phyloP scores from a whole-genome alignment of 2,329 filamentous ascomycete species.

The Sclerotinia subarctica region DNA sequence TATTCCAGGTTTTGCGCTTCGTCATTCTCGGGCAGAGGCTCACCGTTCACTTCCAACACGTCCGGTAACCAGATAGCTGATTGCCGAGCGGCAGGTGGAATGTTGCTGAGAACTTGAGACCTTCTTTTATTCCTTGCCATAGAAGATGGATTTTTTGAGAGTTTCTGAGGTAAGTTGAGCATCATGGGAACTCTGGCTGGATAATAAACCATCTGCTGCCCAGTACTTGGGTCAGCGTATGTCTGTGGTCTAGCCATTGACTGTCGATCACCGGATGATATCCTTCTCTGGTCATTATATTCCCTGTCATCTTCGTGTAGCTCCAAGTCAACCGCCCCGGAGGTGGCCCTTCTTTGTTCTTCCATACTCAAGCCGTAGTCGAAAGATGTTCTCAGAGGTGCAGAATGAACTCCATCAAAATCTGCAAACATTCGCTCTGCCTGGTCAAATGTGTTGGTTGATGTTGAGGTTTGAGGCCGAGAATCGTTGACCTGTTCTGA shows the following conservation, averaged over 20 bases:
- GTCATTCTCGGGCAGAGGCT: slow-evolving; percentile 28
- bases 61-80: slow-evolving; percentile 41
- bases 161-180: slow-evolving; percentile 84
- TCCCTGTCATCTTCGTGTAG: slow-evolving; percentile 2
- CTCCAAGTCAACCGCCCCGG: background rate
- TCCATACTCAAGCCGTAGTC: slow-evolving; percentile 13
- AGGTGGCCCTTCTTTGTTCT: background rate
- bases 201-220: slow-evolving; percentile 87
- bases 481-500: slow-evolving; percentile 23
- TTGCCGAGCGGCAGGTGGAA: slow-evolving; percentile 48
- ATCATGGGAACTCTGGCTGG: slow-evolving; percentile 91
- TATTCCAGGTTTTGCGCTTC: slow-evolving; percentile 35
- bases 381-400: slow-evolving; percentile 25
- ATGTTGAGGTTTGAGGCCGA: slow-evolving; percentile 32
- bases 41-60: slow-evolving; percentile 33
- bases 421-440: slow-evolving; percentile 68
- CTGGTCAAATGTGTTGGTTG: slow-evolving; percentile 56
- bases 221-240: slow-evolving; percentile 61
- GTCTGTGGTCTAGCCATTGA: slow-evolving; percentile 48
- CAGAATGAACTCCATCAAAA: slow-evolving; percentile 76
- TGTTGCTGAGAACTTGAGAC: slow-evolving; percentile 67
- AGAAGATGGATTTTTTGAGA: slow-evolving; percentile 70
- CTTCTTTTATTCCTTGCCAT: slow-evolving; percentile 65
- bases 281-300: slow-evolving; percentile 21
- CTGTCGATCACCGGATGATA: slow-evolving; percentile 22